Base-by-base conservation (phyloP, 2,329 filamentous ascomycete species). In the Calycina marina region DNA sequence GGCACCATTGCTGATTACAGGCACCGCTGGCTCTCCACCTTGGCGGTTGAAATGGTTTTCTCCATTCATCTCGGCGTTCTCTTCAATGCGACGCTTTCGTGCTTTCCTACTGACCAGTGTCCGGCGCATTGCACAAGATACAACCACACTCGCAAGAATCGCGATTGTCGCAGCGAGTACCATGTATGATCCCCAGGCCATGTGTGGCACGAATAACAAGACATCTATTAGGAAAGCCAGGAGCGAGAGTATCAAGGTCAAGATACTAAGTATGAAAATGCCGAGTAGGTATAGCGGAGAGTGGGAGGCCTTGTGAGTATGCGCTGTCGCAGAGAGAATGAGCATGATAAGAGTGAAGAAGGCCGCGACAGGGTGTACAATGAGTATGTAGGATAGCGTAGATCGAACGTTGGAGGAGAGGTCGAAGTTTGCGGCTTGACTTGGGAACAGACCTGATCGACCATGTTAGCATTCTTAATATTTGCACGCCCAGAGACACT, bases 51-150 rank as follows among this genome's bases (percentile, higher is more conserved):
- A 94, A 54, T 79, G 94, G 51, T 86, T 90, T 48, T 90, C 76
- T 16, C 88, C 88, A 53, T 82, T 96, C 86, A 96, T 96, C 53
- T 96, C 86, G 5, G 86, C 83, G 52, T 96, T 93, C 55, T 92
- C 81, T 2, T 76, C 84, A 51, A 96, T 92, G 28, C 84, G 73
- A 62, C 77, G 83, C 65, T 90, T 86, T 40, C 86, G 72, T n/a
- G 86, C 82, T 60, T 94, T 94, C 47, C 88, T 73, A 55, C 82
- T 82, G 39, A 94, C 82, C 36, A 96, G 63, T 2, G 86, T 92
- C 38, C 88, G 75, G 42, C 90, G 79, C 85, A 96, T 96, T 14
- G 84, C 85, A 54, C 86, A 98, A 6, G 85, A 86, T 20, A 94
- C 75, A 36, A 98, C 69, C 25, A 77, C 79, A 51, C 82, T 81